A percentile compares a stretch with the other conserved stretches of the same genome.
phyloP scores from a whole-genome alignment of 2,329 filamentous ascomycete species.

The Penicillium concentricum region DNA sequence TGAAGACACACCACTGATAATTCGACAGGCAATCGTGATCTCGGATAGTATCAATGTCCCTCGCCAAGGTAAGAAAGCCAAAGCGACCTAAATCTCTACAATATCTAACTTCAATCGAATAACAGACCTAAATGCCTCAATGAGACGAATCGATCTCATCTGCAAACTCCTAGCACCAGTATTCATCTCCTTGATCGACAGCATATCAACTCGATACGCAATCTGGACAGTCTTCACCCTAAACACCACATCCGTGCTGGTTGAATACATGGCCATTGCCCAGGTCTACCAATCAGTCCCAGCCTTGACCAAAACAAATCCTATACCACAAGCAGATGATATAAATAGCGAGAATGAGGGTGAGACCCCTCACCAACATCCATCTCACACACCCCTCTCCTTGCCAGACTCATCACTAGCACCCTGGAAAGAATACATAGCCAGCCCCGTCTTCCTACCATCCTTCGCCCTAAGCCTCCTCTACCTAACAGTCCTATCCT shows the following conservation, averaged over 20 bases:
- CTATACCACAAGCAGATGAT: slow-evolving; percentile 22
- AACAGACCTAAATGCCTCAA: slow-evolving; percentile 51
- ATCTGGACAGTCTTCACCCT: slow-evolving; percentile 45
- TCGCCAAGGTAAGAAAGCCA: slow-evolving; percentile 35
- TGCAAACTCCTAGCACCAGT: slow-evolving; percentile 58
- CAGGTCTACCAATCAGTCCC: slow-evolving; percentile 23
- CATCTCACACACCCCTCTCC: neutral
- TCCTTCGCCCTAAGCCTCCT: slow-evolving; percentile 53
- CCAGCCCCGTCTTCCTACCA: slow-evolving; percentile 39
- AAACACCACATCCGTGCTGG: slow-evolving; percentile 42
- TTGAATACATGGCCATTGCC: slow-evolving; percentile 45
- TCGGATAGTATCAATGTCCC: slow-evolving; percentile 37
- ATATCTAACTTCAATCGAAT: neutral
- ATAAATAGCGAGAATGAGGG: neutral
- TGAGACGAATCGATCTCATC: slow-evolving; percentile 58
- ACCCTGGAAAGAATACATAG: slow-evolving; percentile 30
- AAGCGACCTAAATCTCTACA: neutral
- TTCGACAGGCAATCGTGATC: slow-evolving; percentile 31
- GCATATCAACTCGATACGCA: slow-evolving; percentile 46
- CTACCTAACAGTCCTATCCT: slow-evolving; percentile 57
- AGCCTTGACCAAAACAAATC: slow-evolving; percentile 12
- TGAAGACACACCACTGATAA: neutral
- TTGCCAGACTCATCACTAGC: slow-evolving; percentile 6
- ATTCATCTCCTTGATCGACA: slow-evolving; percentile 49
- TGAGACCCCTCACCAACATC: neutral